Percentiles rank a stretch among this genome's conserved stretches.
Conservation (phyloP, 352 stramenopile species). For the Globisporangium echinulatum region DNA sequence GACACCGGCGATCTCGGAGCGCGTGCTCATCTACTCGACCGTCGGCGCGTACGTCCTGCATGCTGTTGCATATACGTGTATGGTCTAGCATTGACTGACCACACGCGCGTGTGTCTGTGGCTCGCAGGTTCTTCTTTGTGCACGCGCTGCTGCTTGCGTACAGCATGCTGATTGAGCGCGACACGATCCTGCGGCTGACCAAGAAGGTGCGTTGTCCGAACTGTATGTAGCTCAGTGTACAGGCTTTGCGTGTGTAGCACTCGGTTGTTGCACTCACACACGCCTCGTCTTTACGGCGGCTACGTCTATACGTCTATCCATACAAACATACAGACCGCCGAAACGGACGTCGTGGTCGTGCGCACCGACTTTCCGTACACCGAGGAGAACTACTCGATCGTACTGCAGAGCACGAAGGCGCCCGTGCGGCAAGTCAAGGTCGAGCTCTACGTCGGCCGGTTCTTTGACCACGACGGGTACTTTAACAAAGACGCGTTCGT, state of each 20-base stretch:
- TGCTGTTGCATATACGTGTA: too few species aligned
- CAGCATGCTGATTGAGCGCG: slow-evolving; percentile 66
- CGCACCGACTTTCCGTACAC: slow-evolving; percentile 65
- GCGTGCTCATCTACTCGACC: slow-evolving; percentile 62
- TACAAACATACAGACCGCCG: slow-evolving; percentile 17
- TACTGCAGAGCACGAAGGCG: slow-evolving; percentile 39
- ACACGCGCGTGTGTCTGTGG: background rate
- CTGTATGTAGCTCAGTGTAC: too few species aligned
- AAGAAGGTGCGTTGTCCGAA: slow-evolving; percentile 32
- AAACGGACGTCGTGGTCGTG: slow-evolving; percentile 40
- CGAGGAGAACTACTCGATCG: slow-evolving; percentile 65
- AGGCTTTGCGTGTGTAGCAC: background rate
- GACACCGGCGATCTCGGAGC: slow-evolving; percentile 47
- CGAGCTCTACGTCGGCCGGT: slow-evolving; percentile 78
- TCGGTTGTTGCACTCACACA: background rate
- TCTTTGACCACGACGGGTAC: slow-evolving; percentile 83
- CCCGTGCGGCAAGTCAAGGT: slow-evolving; percentile 38
- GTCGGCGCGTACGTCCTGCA: slow-evolving; percentile 37
- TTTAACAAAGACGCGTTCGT: slow-evolving; percentile 75
- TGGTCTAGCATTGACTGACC: background rate
- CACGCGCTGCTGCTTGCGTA: slow-evolving; percentile 70
- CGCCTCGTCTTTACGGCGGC: background rate
- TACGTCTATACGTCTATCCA: too few species aligned
- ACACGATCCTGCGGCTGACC: slow-evolving; percentile 69
- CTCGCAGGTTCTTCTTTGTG: slow-evolving; percentile 70